A percentile compares a stretch with the other conserved stretches of the same genome.
These are phyloP conservation scores for Paramyrothecium roridum DNA, from an alignment of 2,329 filamentous ascomycete genomes.

Conservation along the genomic window DNA sequence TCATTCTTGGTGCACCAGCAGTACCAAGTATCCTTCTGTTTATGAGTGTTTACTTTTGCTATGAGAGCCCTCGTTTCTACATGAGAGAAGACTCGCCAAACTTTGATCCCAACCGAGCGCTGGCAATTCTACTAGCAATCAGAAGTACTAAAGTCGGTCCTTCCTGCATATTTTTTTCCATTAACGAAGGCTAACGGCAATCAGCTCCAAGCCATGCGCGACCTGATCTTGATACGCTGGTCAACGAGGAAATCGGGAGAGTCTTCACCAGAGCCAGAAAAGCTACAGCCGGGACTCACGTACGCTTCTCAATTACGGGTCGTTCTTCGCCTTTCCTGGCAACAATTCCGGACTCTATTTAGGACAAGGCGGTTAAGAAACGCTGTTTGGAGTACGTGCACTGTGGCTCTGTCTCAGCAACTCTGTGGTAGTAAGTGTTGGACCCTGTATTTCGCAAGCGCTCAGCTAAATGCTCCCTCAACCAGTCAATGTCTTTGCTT, in stretches of 20 bases:
- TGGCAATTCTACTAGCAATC: slow-evolving; percentile 24
- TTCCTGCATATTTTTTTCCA: background rate
- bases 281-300: background rate
- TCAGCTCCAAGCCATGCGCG: slow-evolving; percentile 32
- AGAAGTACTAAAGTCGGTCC: slow-evolving; percentile 21
- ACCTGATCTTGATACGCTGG: slow-evolving; percentile 31
- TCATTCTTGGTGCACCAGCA: slow-evolving; percentile 32
- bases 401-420: slow-evolving; percentile 21
- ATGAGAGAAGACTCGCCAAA: slow-evolving; percentile 28
- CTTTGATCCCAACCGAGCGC: slow-evolving; percentile 29
- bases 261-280: background rate
- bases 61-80: slow-evolving; percentile 36
- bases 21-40: slow-evolving; percentile 30
- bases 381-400: slow-evolving; percentile 19
- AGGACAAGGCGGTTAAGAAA: slow-evolving; percentile 9
- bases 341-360: slow-evolving; percentile 13
- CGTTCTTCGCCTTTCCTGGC: slow-evolving; percentile 8
- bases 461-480: slow-evolving; percentile 1
- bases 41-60: slow-evolving; percentile 30
- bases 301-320: background rate
- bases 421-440: slow-evolving; percentile 18
- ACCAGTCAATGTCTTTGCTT: slow-evolving; percentile 37
- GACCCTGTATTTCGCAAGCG: background rate
- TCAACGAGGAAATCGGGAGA: slow-evolving; percentile 3
- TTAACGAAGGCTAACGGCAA: too few species aligned